These are phyloP conservation scores for Primulina eburnea DNA, from an alignment of 257 asterid genomes.

Conservation along the genomic window DNA sequence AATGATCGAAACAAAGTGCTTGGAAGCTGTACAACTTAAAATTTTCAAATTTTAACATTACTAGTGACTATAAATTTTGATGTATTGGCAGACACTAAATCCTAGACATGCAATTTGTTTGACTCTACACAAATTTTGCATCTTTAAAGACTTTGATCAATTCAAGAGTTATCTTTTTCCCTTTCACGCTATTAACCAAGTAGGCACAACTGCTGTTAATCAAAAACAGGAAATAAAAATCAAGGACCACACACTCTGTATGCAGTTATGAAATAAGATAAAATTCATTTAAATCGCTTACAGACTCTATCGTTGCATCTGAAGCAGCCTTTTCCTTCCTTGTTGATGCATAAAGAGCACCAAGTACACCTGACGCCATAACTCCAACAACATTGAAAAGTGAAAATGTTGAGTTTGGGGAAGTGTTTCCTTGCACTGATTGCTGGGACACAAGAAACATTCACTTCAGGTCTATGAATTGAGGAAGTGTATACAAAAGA, in stretches of 20 bases:
- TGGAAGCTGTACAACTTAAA: neutral
- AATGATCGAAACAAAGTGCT: neutral
- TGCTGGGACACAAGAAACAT: constrained; percentile 39
- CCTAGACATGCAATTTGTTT: neutral
- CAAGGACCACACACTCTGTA: neutral
- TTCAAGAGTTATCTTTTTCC: too few relatives aligned
- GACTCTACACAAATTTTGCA: neutral
- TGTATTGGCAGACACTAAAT: neutral
- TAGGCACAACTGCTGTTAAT: neutral
- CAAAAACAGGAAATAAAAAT: neutral
- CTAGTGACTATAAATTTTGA: too few relatives aligned
- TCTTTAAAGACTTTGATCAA: neutral
- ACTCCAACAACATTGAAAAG: constrained; percentile 62
- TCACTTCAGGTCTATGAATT: constrained; percentile 26
- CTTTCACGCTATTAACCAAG: neutral
- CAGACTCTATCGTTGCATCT: constrained; percentile 66
- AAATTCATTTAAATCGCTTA: constrained; percentile 36
- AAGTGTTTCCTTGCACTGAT: constrained; percentile 38
- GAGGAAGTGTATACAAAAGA: constrained; percentile 22
- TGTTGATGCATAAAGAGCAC: constrained; percentile 56
- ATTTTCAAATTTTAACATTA: neutral
- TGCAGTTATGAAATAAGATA: constrained; percentile 14
- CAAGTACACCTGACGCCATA: constrained; percentile 61
- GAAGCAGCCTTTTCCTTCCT: constrained; percentile 49
- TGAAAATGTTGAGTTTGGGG: constrained; percentile 42